phyloP scores from a whole-genome alignment of 345 rosid genomes.

The Eucalyptus victrix region DNA sequence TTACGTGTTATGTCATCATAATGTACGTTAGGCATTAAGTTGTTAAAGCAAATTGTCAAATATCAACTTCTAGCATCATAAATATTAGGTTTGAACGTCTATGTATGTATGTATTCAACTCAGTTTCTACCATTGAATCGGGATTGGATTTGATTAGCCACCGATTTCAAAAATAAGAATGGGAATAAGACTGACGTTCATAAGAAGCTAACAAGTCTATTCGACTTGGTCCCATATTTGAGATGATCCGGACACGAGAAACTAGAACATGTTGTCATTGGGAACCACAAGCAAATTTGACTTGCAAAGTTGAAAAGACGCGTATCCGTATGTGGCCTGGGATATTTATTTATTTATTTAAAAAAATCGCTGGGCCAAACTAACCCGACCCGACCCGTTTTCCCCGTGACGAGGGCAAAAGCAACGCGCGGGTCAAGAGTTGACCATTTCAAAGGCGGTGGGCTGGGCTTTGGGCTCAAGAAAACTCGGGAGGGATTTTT shows the following conservation, averaged over 20 bases:
- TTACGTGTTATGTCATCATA: no score
- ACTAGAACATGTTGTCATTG: background rate
- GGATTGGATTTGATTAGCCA: no score
- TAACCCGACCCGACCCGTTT: background rate
- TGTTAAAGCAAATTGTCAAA: no score
- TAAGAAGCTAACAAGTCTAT: no score
- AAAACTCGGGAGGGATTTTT: background rate
- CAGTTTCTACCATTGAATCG: rapidly evolving
- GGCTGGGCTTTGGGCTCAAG: background rate
- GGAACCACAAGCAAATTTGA: background rate
- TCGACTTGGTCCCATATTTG: background rate
- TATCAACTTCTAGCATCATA: no score
- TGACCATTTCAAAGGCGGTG: background rate
- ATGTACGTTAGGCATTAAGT: no score
- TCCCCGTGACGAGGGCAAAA: background rate
- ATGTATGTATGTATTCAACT: no score
- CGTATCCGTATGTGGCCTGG: background rate
- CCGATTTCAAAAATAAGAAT: no score
- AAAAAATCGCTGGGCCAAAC: background rate
- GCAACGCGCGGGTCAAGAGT: background rate
- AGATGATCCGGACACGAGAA: background rate
- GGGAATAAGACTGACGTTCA: no score
- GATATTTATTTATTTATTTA: background rate
- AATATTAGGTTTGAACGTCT: no score
- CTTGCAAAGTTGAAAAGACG: background rate